phyloP scores from a whole-genome alignment of 108 stramenopile species.

The Mayamaea pseudoterrestris region DNA sequence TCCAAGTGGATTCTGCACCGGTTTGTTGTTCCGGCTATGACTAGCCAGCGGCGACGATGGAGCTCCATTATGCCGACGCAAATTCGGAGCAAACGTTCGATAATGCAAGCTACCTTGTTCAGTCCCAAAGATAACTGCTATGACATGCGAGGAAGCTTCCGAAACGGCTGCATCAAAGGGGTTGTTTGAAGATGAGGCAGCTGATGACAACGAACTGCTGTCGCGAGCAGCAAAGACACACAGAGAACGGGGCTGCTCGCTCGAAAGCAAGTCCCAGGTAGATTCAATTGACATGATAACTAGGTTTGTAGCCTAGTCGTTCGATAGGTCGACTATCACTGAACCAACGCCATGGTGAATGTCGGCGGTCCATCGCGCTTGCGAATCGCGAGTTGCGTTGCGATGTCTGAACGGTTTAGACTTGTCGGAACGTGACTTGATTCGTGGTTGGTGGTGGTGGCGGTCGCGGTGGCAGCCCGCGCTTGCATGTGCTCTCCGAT shows the following conservation, averaged over 20 bases:
- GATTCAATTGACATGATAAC: slow-evolving; percentile 29
- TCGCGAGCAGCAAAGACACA: slow-evolving; percentile 22
- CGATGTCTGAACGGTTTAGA: too few species aligned
- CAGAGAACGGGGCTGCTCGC: slow-evolving; percentile 13
- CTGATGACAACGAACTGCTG: neutral
- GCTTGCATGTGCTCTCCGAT: too few species aligned
- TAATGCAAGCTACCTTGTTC: slow-evolving; percentile 66
- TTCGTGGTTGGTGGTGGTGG: too few species aligned
- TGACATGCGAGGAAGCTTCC: slow-evolving; percentile 8
- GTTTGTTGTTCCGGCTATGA: neutral
- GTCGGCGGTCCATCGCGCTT: too few species aligned
- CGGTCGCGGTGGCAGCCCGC: too few species aligned
- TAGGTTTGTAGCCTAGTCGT: too few species aligned
- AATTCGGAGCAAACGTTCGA: slow-evolving; percentile 26
- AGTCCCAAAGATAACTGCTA: slow-evolving; percentile 52
- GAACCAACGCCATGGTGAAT: too few species aligned
- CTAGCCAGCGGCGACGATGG: neutral
- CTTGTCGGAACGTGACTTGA: too few species aligned
- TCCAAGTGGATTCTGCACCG: neutral
- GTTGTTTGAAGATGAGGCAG: slow-evolving; percentile 13
- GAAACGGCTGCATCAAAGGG: slow-evolving; percentile 16
- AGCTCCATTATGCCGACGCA: neutral
- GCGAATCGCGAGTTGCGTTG: too few species aligned
- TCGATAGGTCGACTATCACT: too few species aligned
- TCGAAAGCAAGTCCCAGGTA: slow-evolving; percentile 25